phyloP scores from a whole-genome alignment of 495 filamentous ascomycete genomes.

The Lasiosphaeria hispida region DNA sequence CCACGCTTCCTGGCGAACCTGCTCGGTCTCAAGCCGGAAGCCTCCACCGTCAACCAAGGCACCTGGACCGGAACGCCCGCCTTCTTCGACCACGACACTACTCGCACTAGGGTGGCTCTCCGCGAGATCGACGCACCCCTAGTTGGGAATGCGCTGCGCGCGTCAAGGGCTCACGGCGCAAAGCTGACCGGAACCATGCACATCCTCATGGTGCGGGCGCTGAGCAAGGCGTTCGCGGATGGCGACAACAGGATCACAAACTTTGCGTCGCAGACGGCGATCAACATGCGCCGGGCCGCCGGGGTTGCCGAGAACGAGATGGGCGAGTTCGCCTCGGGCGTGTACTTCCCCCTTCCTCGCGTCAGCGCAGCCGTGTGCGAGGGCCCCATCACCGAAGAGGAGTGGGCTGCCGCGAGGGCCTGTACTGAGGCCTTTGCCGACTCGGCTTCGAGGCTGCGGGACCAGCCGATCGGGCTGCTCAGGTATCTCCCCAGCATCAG shows the following conservation, averaged over 20 bases:
- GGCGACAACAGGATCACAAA: not conserved
- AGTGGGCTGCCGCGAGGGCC: constrained; percentile 8
- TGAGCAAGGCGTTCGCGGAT: constrained; percentile 3
- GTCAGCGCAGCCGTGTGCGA: not conserved
- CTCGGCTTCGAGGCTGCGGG: constrained; percentile 5
- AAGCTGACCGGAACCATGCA: constrained; percentile 11
- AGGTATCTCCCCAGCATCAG: constrained; percentile 19
- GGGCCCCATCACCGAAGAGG: not conserved
- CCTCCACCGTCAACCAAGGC: not conserved
- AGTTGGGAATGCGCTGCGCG: not conserved
- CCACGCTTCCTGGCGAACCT: constrained; percentile 4
- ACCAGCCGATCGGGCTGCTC: constrained; percentile 20
- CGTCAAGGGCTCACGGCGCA: not conserved
- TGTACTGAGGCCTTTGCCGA: constrained; percentile 7
- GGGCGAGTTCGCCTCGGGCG: constrained; percentile 17
- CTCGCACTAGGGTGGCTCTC: constrained; percentile 1
- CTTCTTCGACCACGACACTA: constrained; percentile 1
- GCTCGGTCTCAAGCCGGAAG: constrained; percentile 1
- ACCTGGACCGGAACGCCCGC: constrained; percentile 14
- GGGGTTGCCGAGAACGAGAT: constrained; percentile 9
- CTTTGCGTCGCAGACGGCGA: constrained; percentile 5
- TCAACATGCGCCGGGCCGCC: constrained; percentile 13
- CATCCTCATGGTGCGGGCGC: constrained; percentile 8
- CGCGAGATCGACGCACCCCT: constrained; percentile 2
- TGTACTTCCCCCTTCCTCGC: not conserved